Conservation (phyloP, 2,329 filamentous ascomycete species). For the Colletotrichum camelliae region DNA sequence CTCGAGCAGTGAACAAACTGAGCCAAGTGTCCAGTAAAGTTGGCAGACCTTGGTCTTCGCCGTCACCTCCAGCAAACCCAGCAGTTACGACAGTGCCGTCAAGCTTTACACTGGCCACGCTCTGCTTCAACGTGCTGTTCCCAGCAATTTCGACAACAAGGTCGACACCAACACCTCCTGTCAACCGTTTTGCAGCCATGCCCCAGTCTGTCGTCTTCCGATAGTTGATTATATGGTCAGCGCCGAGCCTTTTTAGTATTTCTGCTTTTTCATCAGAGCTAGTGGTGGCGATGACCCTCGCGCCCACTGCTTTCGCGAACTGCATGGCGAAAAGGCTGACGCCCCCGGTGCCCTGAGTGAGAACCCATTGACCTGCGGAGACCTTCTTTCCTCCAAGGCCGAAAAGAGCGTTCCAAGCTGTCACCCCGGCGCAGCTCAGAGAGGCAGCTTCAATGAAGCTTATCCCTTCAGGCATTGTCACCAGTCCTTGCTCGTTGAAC, state of each 20-base stretch:
- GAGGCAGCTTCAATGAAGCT: conserved; percentile 62
- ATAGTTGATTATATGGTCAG: conserved; percentile 50
- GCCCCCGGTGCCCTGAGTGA: conserved; percentile 48
- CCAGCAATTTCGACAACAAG: conserved; percentile 51
- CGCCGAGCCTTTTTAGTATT: conserved; percentile 43
- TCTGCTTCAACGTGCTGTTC: conserved; percentile 42
- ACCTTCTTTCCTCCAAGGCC: conserved; percentile 47
- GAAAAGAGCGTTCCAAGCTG: conserved; percentile 64
- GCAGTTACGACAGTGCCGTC: conserved; percentile 44
- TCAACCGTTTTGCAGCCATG: conserved; percentile 37
- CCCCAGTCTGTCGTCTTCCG: conserved; percentile 45
- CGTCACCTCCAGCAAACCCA: conserved; percentile 37
- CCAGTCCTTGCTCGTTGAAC: conserved; percentile 59
- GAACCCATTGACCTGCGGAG: conserved; percentile 38
- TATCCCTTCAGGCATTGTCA: conserved; percentile 59
- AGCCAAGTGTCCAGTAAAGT: conserved; percentile 34
- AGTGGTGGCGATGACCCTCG: conserved; percentile 49
- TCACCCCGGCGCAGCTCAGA: conserved; percentile 58
- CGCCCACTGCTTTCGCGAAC: conserved; percentile 45
- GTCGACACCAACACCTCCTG: conserved; percentile 42
- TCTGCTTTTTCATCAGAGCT: conserved; percentile 47
- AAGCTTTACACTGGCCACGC: conserved; percentile 40
- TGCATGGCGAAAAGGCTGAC: conserved; percentile 46
- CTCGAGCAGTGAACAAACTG: conserved; percentile 47
- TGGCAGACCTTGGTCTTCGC: conserved; percentile 25